Base-by-base conservation (phyloP, 768 basidiomycete genomes). In the Ephemerocybe angulata region DNA sequence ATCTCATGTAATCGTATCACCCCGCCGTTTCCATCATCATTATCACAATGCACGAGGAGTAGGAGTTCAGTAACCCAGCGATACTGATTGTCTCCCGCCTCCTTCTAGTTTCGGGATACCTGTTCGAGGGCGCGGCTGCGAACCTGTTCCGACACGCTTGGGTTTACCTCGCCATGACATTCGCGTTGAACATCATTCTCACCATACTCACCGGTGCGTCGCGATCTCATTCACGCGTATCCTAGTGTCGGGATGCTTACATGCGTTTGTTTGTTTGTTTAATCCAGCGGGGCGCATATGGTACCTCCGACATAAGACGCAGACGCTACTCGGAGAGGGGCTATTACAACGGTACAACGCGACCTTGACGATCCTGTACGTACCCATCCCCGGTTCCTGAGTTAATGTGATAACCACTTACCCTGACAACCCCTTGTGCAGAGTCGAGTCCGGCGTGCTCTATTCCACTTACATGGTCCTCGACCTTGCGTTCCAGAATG, bases 381-480 rank as follows among this genome's bases (percentile, higher is more conserved):
- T 62, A 13, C 41, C 42, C 4, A 21, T 30, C 12, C 28, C 21
- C 13, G 31, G n/a, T 10, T n/a, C n/a, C n/a, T n/a, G n/a, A n/a
- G n/a, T n/a, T n/a, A n/a, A n/a, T n/a, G n/a, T n/a, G n/a, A n/a
- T n/a, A n/a, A n/a, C n/a, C n/a, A n/a, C n/a, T n/a, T n/a, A n/a
- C n/a, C n/a, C n/a, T n/a, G n/a, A n/a, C n/a, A n/a, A n/a, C n/a
- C n/a, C n/a, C n/a, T n/a, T n/a, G n/a, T n/a, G 19, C 43, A 76
- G 75, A 22, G 61, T 74, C 29, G 74, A 75, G 63, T 75, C 73
- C 2, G 74, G 75, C 0, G 50, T 67, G 1, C 60, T 76, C 10
- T 76, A 77, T 56, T 70, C 72, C 2, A 19, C 69, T 2, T 56
- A 56, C 46, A 50, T 56, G 41, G 21, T 46, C 41, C 50, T 56